Evolutionary conservation across 163 green algal genomes (phyloP).

Genomic region (Coccomyxa subellipsoidea): DNA sequence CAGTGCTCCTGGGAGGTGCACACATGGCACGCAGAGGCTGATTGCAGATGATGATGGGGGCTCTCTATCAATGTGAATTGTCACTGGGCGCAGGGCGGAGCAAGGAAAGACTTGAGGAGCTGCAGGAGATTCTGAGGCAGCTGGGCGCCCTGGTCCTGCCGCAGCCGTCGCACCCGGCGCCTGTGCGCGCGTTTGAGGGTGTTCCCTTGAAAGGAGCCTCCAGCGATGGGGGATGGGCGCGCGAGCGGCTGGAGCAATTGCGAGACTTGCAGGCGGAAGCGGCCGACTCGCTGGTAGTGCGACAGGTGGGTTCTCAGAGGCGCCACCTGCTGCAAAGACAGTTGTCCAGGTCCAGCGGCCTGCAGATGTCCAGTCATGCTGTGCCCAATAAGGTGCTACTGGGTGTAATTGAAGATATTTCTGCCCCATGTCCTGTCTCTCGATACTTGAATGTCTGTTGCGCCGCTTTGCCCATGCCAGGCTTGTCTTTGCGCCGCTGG

Average conservation of each 20-base stretch:
- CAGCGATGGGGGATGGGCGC: not conserved
- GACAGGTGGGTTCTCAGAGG: not conserved
- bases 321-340: not conserved
- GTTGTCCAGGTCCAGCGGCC: not conserved
- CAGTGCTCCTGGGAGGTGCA: too few relatives aligned
- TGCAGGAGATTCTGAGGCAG: not conserved
- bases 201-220: not conserved
- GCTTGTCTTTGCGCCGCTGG: too few relatives aligned
- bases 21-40: too few relatives aligned
- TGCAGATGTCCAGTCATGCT: too few relatives aligned
- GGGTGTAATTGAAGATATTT: too few relatives aligned
- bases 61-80: too few relatives aligned
- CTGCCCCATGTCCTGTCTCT: too few relatives aligned
- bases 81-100: not conserved
- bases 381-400: too few relatives aligned
- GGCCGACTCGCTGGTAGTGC: not conserved
- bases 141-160: not conserved
- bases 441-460: too few relatives aligned
- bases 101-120: not conserved
- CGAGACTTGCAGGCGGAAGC: not conserved
- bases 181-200: not conserved
- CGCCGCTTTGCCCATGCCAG: too few relatives aligned
- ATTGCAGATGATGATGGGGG: too few relatives aligned
- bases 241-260: not conserved
- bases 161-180: not conserved